Evolutionary conservation across 2,329 filamentous ascomycete genomes (phyloP), one percentile per base, ranked within the genome.

Genomic region (Calonectria montana): DNA sequence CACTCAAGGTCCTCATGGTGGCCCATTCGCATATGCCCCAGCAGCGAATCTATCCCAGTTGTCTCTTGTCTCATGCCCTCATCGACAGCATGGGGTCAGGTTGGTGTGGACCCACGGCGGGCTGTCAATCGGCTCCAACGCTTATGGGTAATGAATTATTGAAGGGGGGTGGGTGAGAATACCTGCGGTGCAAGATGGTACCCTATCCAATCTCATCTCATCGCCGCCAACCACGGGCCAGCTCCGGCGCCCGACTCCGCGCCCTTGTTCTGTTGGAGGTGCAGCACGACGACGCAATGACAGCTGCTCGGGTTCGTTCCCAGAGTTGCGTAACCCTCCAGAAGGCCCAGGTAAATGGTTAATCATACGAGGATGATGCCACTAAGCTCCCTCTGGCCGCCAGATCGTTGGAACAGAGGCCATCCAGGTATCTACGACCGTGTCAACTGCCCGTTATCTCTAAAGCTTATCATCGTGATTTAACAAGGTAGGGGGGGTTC

Each of bases 81-180:
- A n/a, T 61, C 25, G 41, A 57, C 41, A 37, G 29, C 62, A 50
- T 37, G 45, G 53, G 65, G 57, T 50, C 67, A 62, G 48, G 31
- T 65, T 62, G 65, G 55, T 29, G 63, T 53, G 37, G 27, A 27
- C 41, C 27, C 35, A 50, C 73, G 65, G 70, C 74, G 70, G 76
- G 74, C 74, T 76, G 75, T 75, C 74, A 76, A 67, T 67, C 53
- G 50, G 12, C 41, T 35, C 31, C 47, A 62, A 53, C 65, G 39
- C 18, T 9, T 45, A 29, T 23, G 53, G 62, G 48, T 50, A 43
- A 48, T 23, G 3, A 23, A 45, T 45, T 31, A 43, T 61, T 39
- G 25, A 43, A 31, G 21, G 29, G 47, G 31, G 2, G 43, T 13
- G 35, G 63, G 21, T 29, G 31, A 9, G 31, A 10, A 37, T n/a